A percentile compares a stretch with the other conserved stretches of the same genome.
phyloP scores from a whole-genome alignment of 2,329 filamentous ascomycete genomes.

The Fusarium abutilonis region DNA sequence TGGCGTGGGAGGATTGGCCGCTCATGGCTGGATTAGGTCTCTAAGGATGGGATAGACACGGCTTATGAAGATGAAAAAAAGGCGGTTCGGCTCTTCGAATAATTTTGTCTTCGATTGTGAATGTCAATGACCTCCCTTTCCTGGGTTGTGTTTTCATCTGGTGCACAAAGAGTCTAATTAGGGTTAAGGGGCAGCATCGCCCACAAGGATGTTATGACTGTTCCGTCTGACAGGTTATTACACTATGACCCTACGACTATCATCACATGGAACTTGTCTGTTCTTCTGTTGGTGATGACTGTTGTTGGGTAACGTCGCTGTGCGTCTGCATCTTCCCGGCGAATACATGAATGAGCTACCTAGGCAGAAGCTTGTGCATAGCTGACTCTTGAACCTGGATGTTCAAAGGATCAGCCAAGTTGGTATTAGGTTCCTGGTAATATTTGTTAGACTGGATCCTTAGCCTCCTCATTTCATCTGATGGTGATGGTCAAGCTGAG shows the following conservation, averaged over 20 bases:
- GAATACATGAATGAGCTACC: not conserved
- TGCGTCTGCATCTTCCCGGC: not conserved
- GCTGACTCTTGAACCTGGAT: not conserved
- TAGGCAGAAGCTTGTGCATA: not conserved
- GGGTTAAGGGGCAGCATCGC: slow-evolving; percentile 10
- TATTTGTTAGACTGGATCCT: no score
- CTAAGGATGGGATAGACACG: slow-evolving; percentile 45
- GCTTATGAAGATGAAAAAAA: slow-evolving; percentile 46
- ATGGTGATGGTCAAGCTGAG: slow-evolving; percentile 4
- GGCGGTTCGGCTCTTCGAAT: slow-evolving; percentile 44
- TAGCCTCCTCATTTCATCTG: not conserved
- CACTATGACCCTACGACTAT: not conserved
- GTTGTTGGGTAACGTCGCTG: not conserved
- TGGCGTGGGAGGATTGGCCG: slow-evolving; percentile 48
- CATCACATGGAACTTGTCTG: not conserved
- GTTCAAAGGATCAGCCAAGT: not conserved
- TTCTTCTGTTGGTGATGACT: not conserved
- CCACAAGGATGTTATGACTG: slow-evolving; percentile 1
- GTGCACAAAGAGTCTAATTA: slow-evolving; percentile 1
- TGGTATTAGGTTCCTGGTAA: not conserved
- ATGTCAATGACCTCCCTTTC: not conserved
- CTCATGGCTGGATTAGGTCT: slow-evolving; percentile 47
- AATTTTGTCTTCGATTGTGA: not conserved
- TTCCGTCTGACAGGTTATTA: slow-evolving; percentile 7
- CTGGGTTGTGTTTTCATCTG: not conserved